These are phyloP conservation scores for Ustilago xerochloae DNA, from an alignment of 1,284 basidiomycete genomes.

Conservation along the genomic window DNA sequence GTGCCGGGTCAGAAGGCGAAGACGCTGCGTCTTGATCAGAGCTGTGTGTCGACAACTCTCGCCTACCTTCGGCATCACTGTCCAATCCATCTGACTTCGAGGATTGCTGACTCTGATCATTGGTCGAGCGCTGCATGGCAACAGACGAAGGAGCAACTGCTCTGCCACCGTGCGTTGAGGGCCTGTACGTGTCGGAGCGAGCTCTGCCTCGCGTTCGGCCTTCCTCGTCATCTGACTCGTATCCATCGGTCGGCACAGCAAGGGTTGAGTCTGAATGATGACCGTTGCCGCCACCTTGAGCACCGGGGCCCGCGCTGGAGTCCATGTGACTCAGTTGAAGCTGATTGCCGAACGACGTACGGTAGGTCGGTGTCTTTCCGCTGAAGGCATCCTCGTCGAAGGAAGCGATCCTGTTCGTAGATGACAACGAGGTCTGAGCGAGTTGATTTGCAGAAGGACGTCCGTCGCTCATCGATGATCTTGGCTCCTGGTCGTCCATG, in stretches of 20 bases:
- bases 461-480: neutral
- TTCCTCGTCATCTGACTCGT: slow-evolving; percentile 6
- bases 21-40: neutral
- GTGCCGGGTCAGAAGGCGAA: neutral
- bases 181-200: slow-evolving; percentile 25
- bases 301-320: no score
- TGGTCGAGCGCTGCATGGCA: neutral
- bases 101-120: neutral
- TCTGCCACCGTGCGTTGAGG: slow-evolving; percentile 8
- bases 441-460: neutral
- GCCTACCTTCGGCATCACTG: neutral
- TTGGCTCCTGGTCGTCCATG: neutral
- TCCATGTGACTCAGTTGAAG: slow-evolving; percentile 3
- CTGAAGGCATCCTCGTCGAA: slow-evolving; percentile 40
- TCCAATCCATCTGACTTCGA: neutral
- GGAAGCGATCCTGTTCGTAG: neutral
- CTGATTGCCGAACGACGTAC: slow-evolving; percentile 18
- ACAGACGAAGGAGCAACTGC: neutral
- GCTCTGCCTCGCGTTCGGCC: slow-evolving; percentile 4
- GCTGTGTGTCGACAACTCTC: neutral
- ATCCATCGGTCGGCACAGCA: neutral
- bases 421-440: neutral
- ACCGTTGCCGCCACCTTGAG: neutral
- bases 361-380: slow-evolving; percentile 31
- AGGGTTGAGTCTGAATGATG: neutral